Evolutionary conservation across 2,329 filamentous ascomycete genomes (phyloP), one percentile per base, ranked within the genome.

Genomic region (Truncatella angustata): DNA sequence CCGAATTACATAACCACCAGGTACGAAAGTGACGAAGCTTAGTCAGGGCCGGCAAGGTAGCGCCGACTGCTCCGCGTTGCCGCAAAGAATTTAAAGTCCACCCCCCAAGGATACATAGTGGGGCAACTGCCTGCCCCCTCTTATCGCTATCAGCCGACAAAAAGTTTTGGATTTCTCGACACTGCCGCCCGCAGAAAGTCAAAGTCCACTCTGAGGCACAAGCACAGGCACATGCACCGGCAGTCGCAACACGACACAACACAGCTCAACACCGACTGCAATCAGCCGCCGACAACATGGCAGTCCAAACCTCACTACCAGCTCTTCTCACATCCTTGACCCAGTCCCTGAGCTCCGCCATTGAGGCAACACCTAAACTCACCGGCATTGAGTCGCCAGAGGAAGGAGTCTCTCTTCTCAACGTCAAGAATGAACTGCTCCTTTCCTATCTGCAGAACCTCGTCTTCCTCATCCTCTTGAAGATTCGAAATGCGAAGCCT

Each of bases 371-470:
- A 0, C 83, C 87, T 0, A 81, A 82, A 45, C 67, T 84, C 16
- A 67, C 78, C n/a, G 69, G 76, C 12, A 81, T 95, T 54, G 75
- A 87, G 45, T 83, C 89, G n/a, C 87, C 89, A 1, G 79, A 86
- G 58, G 85, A 96, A 63, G 93, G 94, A 65, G 94, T 99, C 53
- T 97, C 94, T 0, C 84, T 99, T 1, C 86, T 99, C 63, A 91
- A 97, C 66, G 85, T 90, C 58, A 99, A 99, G 75, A 97, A 95
- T 72, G 94, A 99, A 67, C 80, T 99, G n/a, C 85, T 99, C 16
- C 85, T 99, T 35, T 93, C 93, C 4, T 99, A 99, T 71, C 79
- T 99, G 0, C 93, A 99, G 64, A 95, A 96, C 63, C 83, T 97
- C 4, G 90, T 94, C 40, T 96, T 96, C 61, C 75, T 96, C 36